Conservation (phyloP, 257 asterid genomes). For the Osmanthus fragrans region DNA sequence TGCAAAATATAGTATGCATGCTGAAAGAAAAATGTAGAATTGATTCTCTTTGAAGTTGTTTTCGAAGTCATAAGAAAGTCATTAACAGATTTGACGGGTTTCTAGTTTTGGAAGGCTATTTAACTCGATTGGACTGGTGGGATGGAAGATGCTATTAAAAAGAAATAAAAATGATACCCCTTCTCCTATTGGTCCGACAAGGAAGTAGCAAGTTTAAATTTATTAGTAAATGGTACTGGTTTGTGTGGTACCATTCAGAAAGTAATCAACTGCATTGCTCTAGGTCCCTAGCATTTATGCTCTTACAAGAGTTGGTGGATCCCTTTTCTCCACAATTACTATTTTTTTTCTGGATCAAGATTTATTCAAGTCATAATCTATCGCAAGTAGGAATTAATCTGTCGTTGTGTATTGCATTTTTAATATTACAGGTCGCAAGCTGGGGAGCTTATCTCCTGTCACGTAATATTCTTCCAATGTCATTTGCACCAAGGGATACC, state of each 20-base stretch:
- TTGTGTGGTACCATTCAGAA: background rate
- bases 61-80: background rate
- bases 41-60: background rate
- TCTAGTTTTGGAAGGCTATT: too few species aligned
- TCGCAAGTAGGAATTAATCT: background rate
- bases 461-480: background rate
- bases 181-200: background rate
- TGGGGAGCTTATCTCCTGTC: conserved; percentile 16
- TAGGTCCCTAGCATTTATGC: background rate
- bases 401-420: background rate
- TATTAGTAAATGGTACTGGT: background rate
- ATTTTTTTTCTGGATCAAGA: background rate
- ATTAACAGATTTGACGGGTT: background rate
- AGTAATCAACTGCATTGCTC: background rate
- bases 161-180: too few species aligned
- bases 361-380: too few species aligned
- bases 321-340: background rate
- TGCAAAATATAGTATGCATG: too few species aligned
- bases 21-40: background rate
- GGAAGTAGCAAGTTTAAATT: background rate
- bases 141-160: too few species aligned
- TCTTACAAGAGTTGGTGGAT: background rate
- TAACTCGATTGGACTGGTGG: too few species aligned
- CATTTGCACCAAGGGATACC: conserved; percentile 1
- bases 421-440: conserved; percentile 9